phyloP scores from a whole-genome alignment of 2,329 filamentous ascomycete species.

The Aspergillus niger region DNA sequence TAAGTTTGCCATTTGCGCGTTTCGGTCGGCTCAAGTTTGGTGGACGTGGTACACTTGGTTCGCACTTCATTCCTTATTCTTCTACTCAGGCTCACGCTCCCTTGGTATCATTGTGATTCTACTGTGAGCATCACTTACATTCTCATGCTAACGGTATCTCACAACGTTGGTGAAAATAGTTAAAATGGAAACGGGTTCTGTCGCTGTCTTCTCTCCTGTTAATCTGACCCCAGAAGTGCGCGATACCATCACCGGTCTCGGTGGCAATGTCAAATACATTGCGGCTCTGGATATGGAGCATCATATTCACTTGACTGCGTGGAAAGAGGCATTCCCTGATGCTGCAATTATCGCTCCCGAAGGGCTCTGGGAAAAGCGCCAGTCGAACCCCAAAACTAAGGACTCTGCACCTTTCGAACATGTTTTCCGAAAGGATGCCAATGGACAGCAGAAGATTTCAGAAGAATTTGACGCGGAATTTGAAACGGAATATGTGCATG shows the following conservation, averaged over 20 bases:
- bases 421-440: conserved; percentile 64
- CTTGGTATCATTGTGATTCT: background rate
- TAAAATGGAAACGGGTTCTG: conserved; percentile 71
- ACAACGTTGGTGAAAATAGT: conserved; percentile 52
- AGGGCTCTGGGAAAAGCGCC: conserved; percentile 80
- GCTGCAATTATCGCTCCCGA: conserved; percentile 82
- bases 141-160: background rate
- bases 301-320: conserved; percentile 87
- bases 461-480: conserved; percentile 86
- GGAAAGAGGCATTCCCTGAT: conserved; percentile 75
- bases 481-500: conserved; percentile 78
- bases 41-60: conserved; percentile 82
- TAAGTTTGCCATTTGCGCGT: conserved; percentile 74
- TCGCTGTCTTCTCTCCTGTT: conserved; percentile 91
- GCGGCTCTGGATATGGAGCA: conserved; percentile 88
- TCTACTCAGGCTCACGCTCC: background rate
- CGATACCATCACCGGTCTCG: conserved; percentile 61
- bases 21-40: conserved; percentile 80
- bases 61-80: conserved; percentile 24
- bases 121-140: background rate
- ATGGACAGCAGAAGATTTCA: conserved; percentile 58
- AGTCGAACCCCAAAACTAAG: conserved; percentile 57
- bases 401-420: conserved; percentile 63
- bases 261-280: conserved; percentile 77
- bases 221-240: conserved; percentile 76